These are phyloP conservation scores for Petasospora fabianii DNA, from an alignment of 1,139 yeast genomes.

Conservation along the genomic window DNA sequence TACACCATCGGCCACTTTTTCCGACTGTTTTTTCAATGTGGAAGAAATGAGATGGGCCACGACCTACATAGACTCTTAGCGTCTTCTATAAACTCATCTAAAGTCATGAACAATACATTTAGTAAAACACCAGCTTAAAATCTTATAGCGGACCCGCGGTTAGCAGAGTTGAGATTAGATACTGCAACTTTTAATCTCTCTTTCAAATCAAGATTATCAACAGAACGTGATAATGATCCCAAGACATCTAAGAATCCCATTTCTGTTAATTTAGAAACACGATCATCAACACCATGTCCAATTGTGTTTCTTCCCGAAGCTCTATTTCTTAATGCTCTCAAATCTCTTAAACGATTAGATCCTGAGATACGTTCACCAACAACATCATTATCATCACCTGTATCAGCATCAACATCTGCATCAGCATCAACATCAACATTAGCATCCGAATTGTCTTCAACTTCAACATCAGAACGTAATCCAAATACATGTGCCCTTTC, in stretches of 20 bases:
- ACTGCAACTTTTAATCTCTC: conserved; percentile 48
- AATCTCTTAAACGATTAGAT: conserved; percentile 9
- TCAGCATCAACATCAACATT: conserved; percentile 21
- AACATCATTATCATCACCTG: conserved; percentile 15
- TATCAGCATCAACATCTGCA: too few species aligned
- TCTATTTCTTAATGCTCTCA: conserved; percentile 11
- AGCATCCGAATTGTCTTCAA: conserved; percentile 9
- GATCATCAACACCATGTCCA: neutral
- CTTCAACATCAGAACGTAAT: neutral
- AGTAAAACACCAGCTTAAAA: neutral
- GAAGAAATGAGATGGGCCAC: too few species aligned
- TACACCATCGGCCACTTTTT: too few species aligned
- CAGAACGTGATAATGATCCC: conserved; percentile 31
- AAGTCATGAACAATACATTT: neutral
- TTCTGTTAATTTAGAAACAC: conserved; percentile 10
- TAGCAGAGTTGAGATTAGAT: conserved; percentile 20
- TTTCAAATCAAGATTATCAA: conserved; percentile 40
- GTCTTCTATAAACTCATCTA: too few species aligned
- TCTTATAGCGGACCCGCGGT: neutral
- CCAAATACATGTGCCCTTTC: conserved; percentile 17
- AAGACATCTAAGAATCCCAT: conserved; percentile 26
- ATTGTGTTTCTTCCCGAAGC: too few species aligned
- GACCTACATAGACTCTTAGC: too few species aligned
- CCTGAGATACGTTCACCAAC: conserved; percentile 23
- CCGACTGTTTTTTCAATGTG: too few species aligned